Evolutionary conservation across 2,329 filamentous ascomycete genomes (phyloP).

Genomic region (Colletotrichum costaricense): DNA sequence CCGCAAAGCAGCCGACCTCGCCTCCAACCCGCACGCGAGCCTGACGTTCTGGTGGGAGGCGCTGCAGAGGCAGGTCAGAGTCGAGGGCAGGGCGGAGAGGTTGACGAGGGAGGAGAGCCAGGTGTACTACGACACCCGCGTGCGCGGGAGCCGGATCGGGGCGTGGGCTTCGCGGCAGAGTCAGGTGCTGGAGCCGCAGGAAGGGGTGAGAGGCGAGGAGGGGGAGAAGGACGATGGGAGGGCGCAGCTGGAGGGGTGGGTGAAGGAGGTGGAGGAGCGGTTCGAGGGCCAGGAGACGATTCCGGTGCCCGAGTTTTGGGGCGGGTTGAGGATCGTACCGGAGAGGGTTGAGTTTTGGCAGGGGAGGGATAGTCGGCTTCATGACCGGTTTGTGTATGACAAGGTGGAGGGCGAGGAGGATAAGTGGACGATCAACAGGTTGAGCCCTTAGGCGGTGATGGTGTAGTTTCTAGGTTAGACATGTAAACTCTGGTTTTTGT

Average conservation of each 20-base stretch:
- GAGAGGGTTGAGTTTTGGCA: slow-evolving; percentile 96
- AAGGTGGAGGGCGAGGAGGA: slow-evolving; percentile 61
- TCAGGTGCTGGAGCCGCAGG: slow-evolving; percentile 69
- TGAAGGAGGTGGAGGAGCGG: slow-evolving; percentile 78
- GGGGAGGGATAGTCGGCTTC: slow-evolving; percentile 87
- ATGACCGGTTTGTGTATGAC: slow-evolving; percentile 92
- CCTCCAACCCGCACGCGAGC: slow-evolving; percentile 79
- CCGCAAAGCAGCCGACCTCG: slow-evolving; percentile 74
- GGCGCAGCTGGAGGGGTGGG: slow-evolving; percentile 79
- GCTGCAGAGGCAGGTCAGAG: slow-evolving; percentile 88
- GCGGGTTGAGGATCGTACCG: slow-evolving; percentile 86
- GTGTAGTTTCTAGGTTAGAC: too few species aligned
- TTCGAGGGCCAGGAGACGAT: slow-evolving; percentile 84
- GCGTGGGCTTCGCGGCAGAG: slow-evolving; percentile 96
- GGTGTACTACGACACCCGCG: slow-evolving; percentile 73
- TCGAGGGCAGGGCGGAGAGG: slow-evolving; percentile 82
- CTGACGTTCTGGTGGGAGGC: slow-evolving; percentile 93
- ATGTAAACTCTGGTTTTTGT: neutral
- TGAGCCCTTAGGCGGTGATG: slow-evolving; percentile 70
- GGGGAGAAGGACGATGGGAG: slow-evolving; percentile 71
- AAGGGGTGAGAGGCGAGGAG: slow-evolving; percentile 36
- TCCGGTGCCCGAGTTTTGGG: slow-evolving; percentile 94
- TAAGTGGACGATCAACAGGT: slow-evolving; percentile 76
- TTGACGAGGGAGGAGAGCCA: slow-evolving; percentile 78
- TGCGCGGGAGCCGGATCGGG: slow-evolving; percentile 84